Base-by-base conservation (phyloP, 1,139 yeast genomes). In the Hansenula sp. region DNA sequence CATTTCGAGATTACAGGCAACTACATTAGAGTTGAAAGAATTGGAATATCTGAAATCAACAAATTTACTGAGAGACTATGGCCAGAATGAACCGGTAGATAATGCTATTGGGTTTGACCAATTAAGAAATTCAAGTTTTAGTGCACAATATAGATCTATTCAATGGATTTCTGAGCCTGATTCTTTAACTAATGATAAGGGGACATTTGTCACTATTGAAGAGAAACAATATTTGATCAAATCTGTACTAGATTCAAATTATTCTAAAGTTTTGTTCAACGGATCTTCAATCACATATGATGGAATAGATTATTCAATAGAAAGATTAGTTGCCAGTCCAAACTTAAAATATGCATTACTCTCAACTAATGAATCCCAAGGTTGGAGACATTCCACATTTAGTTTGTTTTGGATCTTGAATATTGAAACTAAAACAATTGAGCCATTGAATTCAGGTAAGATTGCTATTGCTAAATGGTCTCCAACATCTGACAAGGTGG, bases 371-470 rank as follows among this genome's bases (percentile, higher is more conserved):
- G 58, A 70, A 16, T 70, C 76, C 27, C 73, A 78, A 48, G 79
- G 82, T 57, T 93, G 95, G 90, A 76, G 99, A 56, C 95, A 90
- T 59, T 93, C 97, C 2, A 70, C 82, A 1, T 74, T 72, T 51
- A 86, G 87, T 0, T 59, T 75, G 15, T 90, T 81, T 62, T 93
- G 95, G 88, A 53, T 84, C 3, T 66, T 74, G 42, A 75, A 81
- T 50, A 58, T 75, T 28, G 62, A 55, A 0, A 56, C 68, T 1
- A 63, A 70, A 18, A 49, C 51, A 1, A 60, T 70, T 18, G 54
- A 52, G 3, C 79, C 83, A 0, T 56, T 81, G 12, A 44, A 63
- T 6, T 50, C 61, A 72, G 50, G 68, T 54, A 56, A 62, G 17
- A 47, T 76, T 24, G 64, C 76, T 1, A 71, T 84, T 41, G 91